Evolutionary conservation across 2,329 filamentous ascomycete species (phyloP), one percentile per base, ranked within the genome.

Genomic region (Cladosporium sp.): DNA sequence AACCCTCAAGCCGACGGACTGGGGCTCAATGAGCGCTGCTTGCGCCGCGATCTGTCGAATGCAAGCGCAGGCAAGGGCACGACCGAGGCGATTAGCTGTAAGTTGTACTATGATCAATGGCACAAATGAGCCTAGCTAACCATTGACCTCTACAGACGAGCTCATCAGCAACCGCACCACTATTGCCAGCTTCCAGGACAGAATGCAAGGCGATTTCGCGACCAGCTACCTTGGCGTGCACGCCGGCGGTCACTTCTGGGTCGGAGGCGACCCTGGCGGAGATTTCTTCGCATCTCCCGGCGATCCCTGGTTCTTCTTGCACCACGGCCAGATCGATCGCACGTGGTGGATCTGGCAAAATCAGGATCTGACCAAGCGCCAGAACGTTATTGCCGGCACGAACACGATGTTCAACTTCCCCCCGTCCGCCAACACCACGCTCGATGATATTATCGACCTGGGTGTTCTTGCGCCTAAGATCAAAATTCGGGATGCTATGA

Each of bases 281-380:
- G 82, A 84, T 69, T 72, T 83, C 26, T 81, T 77, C 64, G 74
- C 78, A 0, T 80, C 78, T 15, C 81, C 83, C 0, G 78, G 76
- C 4, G 82, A 85, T 47, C 81, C 81, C 3, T 76, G 73, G 34
- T 84, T 84, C 74, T 85, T 78, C 71, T 75, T 82, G 30, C 82
- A 84, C 68, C 82, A 84, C 66, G 77, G 77, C 2, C 79, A 80
- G 74, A 80, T 85, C 30, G 83, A 85, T 68, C 76, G 82, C 2
- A 71, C 78, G 2, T 85, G 78, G 74, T 83, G 80, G 80, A 82
- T 80, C 15, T 85, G 83, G 83, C 82, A 85, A 72, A 82, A 79
- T 66, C 71, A 77, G 61, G 77, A 83, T 59, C 69, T 77, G 7
- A 66, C 68, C 59, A 75, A 73, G 10, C 72, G 81, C 8, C 74